Evolutionary conservation across 1,139 yeast genomes (phyloP), one percentile per base, ranked within the genome.

Genomic region (Suhomyces choctaworum): DNA sequence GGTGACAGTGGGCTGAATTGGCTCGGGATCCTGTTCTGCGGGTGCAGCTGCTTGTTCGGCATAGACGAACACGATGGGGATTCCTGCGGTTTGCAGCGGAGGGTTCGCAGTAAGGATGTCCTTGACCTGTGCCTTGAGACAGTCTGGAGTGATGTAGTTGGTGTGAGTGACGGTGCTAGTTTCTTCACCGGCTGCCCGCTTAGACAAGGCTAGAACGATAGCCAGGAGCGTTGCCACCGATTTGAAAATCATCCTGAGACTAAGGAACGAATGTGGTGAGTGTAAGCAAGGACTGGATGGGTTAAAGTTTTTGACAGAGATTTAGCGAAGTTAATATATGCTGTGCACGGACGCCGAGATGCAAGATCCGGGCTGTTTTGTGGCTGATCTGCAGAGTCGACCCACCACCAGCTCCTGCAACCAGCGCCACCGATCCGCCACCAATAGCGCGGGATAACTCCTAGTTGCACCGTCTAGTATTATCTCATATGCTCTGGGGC

Each of bases 21-120:
- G n/a, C 4, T 11, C 14, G 5, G 28, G 11, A 6, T 30, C 17
- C 16, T 24, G 21, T 9, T 17, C 22, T 9, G 17, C 27, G 10
- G 35, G 29, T 12, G 29, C 10, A 12, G 23, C 15, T 22, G 29
- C 26, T 12, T 40, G 44, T 12, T 45, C 47, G 11, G 44, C 66
- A 36, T 65, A 60, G 4, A 62, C 67, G 32, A 65, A 58, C 1
- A 55, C 62, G 25, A 66, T 46, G 14, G 58, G 55, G 25, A 66
- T 64, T 13, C 73, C 73, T 4, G 55, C 41, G 5, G 53, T 29
- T 20, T 47, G 38, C 8, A 47, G 41, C 10, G 45, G 36, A 3
- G 62, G 64, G 37, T 60, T 58, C 15, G 39, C 49, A 4, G 51
- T 45, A 25, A 64, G 44, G 8, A 56, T 51, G n/a, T 52, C 43